Evolutionary conservation across 306 rosid species (phyloP), one percentile per base, ranked within the genome.

Genomic region (Fagus sylvatica): DNA sequence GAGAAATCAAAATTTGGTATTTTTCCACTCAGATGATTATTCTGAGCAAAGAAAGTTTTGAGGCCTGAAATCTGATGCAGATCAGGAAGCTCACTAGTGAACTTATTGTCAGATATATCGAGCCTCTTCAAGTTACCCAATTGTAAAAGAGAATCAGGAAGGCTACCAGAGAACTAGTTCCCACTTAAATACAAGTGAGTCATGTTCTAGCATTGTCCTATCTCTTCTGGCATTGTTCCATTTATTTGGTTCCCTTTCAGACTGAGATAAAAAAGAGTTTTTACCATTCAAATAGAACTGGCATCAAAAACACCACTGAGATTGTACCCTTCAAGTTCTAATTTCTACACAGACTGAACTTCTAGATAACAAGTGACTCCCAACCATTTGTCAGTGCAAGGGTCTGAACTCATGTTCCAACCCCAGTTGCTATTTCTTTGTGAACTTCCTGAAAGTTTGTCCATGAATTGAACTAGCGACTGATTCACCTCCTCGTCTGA

Each of bases 361-460:
- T 72, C n/a, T 6, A 40, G 30, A 19, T 79, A 15, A 66, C 90
- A 91, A 0, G 0, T n/a, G 46, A 87, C 87, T 49, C 91, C 96
- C 5, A 37, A 39, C 96, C 96, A 91, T 28, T 69, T 73, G 75
- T 73, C 80, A 74, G 10, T 76, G 87, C 96, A 91, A 1, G 93
- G 91, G 64, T 91, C 90, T 46, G 93, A 82, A 42, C 75, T 53
- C 62, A 82, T 79, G 79, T 82, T 89, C 93, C 96, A 91, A 60
- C 96, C 96, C 87, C 76, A 82, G 3, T 22, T 82, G 36, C 37
- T 30, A 71, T 68, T 67, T 80, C 53, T 75, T 37, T 39, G 55
- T 7, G 49, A 66, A 78, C 74, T 81, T 36, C 5, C 75, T 55
- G 81, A 74, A 72, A 92, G 88, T 32, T 92, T 88, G n/a, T 75